Conservation (phyloP, 108 stramenopile species). For the Pseudonitzschia multiseries region DNA sequence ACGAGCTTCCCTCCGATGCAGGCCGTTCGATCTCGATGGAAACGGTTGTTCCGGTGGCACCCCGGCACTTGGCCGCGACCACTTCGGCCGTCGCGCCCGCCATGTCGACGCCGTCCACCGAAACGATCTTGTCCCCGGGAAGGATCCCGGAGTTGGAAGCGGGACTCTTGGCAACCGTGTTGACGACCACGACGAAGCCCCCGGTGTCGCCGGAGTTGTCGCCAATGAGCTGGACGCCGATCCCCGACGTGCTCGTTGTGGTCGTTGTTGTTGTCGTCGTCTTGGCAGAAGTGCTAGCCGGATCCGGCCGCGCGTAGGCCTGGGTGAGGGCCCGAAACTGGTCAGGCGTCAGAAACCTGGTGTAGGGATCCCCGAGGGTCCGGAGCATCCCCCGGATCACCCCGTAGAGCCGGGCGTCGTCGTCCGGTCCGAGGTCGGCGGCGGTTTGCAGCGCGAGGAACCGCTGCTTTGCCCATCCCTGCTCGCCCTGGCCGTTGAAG, state of each 20-base stretch:
- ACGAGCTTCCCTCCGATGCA: too few relatives aligned
- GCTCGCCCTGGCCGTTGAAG: constrained; percentile 54
- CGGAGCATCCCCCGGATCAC: constrained; percentile 46
- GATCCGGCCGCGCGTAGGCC: neutral
- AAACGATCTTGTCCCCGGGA: constrained; percentile 42
- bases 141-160: constrained; percentile 43
- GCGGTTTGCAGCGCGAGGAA: constrained; percentile 39
- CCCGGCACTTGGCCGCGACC: constrained; percentile 57
- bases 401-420: constrained; percentile 32
- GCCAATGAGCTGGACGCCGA: constrained; percentile 54
- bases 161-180: constrained; percentile 37
- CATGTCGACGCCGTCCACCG: constrained; percentile 48
- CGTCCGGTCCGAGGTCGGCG: constrained; percentile 52
- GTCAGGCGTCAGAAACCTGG: constrained; percentile 40
- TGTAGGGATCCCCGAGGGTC: constrained; percentile 56
- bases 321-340: constrained; percentile 15
- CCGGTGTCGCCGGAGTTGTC: constrained; percentile 18
- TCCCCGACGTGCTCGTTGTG: constrained; percentile 31
- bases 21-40: constrained; percentile 31
- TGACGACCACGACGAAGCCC: constrained; percentile 42
- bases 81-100: constrained; percentile 41
- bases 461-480: constrained; percentile 46
- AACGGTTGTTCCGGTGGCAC: constrained; percentile 36
- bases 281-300: neutral
- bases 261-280: neutral